Percentiles rank a stretch among this genome's conserved stretches.
These are phyloP conservation scores for Suhomyces panamericanus DNA, from an alignment of 1,139 yeast genomes.

Conservation along the genomic window DNA sequence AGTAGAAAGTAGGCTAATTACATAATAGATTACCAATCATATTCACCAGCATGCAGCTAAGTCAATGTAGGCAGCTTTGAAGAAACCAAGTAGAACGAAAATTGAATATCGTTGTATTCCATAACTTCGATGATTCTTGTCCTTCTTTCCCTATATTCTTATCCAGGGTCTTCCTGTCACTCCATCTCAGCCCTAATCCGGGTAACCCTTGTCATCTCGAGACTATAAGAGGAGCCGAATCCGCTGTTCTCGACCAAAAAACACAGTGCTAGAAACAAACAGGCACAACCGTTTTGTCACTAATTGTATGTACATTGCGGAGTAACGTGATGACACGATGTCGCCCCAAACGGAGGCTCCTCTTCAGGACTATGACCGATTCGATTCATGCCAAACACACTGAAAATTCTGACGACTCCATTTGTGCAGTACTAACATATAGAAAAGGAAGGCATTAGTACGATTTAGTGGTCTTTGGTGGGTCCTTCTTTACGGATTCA, in stretches of 20 bases:
- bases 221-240: conserved; percentile 2
- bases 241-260: not conserved
- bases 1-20: conserved; percentile 9
- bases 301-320: conserved; percentile 12
- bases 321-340: conserved; percentile 47
- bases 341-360: conserved; percentile 63
- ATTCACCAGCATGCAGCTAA: no score
- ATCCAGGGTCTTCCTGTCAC: not conserved
- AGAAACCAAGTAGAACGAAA: no score
- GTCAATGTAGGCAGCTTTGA: no score
- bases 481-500: not conserved
- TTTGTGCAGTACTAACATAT: conserved; percentile 7
- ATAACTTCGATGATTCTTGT: no score
- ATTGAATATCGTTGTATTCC: no score
- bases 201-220: conserved; percentile 12
- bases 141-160: no score
- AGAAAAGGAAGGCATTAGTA: not conserved
- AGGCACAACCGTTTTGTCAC: conserved; percentile 1
- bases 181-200: conserved; percentile 13
- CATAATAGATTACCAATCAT: not conserved
- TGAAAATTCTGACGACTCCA: conserved; percentile 48
- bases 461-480: no score
- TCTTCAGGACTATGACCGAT: conserved; percentile 59
- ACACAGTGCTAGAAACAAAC: conserved; percentile 7
- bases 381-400: conserved; percentile 55